Conservation (phyloP, 2,329 filamentous ascomycete species). For the Plenodomus biglobosus region DNA sequence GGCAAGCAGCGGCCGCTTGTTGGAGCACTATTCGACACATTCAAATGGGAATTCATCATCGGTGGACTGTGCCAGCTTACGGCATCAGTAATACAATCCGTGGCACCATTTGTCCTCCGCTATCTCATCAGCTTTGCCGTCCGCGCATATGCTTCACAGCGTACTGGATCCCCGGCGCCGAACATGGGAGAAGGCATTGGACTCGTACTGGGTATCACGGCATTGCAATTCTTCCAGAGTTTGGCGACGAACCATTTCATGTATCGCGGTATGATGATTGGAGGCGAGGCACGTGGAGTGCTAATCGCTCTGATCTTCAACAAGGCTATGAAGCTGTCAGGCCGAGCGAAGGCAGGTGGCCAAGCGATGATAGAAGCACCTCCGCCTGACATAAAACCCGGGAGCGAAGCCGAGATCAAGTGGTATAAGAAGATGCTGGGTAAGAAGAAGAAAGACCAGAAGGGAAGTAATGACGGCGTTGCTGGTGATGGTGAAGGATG, state of each 20-base stretch:
- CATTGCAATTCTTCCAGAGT: constrained; percentile 83
- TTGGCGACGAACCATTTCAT: constrained; percentile 87
- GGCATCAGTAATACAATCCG: constrained; percentile 71
- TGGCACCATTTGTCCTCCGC: constrained; percentile 81
- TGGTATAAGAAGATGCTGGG: constrained; percentile 51
- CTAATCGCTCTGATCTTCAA: constrained; percentile 87
- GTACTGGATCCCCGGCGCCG: constrained; percentile 59
- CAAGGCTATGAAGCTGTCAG: constrained; percentile 87
- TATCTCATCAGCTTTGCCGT: constrained; percentile 85
- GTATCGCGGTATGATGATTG: constrained; percentile 88
- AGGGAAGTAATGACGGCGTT: constrained; percentile 53
- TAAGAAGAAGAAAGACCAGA: constrained; percentile 45
- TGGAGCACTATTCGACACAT: constrained; percentile 83
- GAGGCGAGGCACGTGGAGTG: constrained; percentile 77
- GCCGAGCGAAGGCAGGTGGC: constrained; percentile 82
- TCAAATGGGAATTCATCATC: constrained; percentile 79
- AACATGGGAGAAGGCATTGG: constrained; percentile 75
- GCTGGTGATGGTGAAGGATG: constrained; percentile 76
- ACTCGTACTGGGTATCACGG: constrained; percentile 77
- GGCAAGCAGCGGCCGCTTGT: constrained; percentile 74
- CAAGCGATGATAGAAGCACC: constrained; percentile 48
- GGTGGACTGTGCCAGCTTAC: constrained; percentile 76
- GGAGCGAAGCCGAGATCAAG: constrained; percentile 54
- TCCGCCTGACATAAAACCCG: constrained; percentile 50
- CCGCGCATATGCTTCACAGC: constrained; percentile 71